Conservation (phyloP, 257 asterid genomes). For the Ilex aquifolium region DNA sequence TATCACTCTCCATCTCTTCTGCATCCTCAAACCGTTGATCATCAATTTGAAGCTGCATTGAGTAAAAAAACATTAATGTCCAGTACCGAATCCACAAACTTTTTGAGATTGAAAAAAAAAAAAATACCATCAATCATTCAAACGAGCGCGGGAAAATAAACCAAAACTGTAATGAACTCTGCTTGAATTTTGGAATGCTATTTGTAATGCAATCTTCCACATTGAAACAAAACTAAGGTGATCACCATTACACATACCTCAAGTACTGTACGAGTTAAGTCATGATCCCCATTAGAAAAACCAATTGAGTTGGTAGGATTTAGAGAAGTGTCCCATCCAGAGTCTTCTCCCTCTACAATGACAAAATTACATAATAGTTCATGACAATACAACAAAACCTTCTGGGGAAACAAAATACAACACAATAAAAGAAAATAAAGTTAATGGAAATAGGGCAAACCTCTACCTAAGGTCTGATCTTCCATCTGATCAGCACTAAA, state of each 20-base stretch:
- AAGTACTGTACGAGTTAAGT: constrained; percentile 59
- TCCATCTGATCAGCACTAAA: constrained; percentile 81
- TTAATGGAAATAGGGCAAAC: background rate
- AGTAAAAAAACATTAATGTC: background rate
- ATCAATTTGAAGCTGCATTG: constrained; percentile 76
- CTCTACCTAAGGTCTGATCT: constrained; percentile 38
- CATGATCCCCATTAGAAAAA: constrained; percentile 63
- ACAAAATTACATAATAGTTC: background rate
- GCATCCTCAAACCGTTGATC: constrained; percentile 92
- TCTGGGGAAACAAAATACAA: background rate
- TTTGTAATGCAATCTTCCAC: no score
- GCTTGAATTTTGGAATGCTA: no score
- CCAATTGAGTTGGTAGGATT: constrained; percentile 58
- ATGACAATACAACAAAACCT: background rate
- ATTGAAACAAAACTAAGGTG: background rate
- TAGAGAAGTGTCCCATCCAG: constrained; percentile 44
- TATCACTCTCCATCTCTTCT: constrained; percentile 66
- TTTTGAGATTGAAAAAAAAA: background rate
- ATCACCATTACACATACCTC: constrained; percentile 39
- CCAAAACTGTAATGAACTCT: no score
- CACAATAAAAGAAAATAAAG: background rate
- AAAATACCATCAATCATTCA: no score
- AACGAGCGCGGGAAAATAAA: no score
- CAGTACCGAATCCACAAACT: background rate
- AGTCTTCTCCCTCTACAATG: constrained; percentile 41